These are phyloP conservation scores for Helotiales sp. DNA, from an alignment of 2,329 filamentous ascomycete species.

Conservation along the genomic window DNA sequence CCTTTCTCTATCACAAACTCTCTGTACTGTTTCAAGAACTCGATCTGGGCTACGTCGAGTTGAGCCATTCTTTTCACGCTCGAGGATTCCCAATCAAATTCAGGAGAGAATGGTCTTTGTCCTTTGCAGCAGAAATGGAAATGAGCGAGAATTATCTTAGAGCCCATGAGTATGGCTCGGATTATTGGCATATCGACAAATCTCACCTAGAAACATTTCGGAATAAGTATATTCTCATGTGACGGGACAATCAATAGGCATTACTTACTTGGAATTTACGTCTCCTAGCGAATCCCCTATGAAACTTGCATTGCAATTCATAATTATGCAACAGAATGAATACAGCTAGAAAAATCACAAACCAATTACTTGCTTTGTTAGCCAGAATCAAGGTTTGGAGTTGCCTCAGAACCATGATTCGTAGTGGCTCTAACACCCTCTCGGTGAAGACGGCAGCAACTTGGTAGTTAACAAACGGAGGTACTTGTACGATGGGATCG, in stretches of 20 bases:
- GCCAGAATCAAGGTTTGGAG: not conserved
- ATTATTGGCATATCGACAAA: not conserved
- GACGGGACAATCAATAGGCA: not conserved
- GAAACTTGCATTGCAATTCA: not conserved
- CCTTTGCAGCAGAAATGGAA: not conserved
- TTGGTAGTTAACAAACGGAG: not conserved
- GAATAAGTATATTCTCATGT: not conserved
- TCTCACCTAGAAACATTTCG: not conserved
- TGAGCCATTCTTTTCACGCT: not conserved
- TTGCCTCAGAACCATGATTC: not conserved
- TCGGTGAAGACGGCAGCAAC: not conserved
- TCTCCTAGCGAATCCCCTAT: not conserved
- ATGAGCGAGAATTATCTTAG: not conserved
- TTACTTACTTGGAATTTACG: not conserved
- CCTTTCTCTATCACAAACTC: not conserved
- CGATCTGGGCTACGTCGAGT: not conserved
- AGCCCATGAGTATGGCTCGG: not conserved
- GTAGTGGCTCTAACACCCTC: not conserved
- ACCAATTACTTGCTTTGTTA: not conserved
- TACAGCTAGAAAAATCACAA: not conserved
- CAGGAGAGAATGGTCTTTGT: not conserved
- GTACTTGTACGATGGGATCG: not conserved
- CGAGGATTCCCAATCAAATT: not conserved
- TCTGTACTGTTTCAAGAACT: not conserved
- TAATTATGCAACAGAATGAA: not conserved